phyloP scores from a whole-genome alignment of 2,329 filamentous ascomycete species.

The Ceratocystis diversiconidia region DNA sequence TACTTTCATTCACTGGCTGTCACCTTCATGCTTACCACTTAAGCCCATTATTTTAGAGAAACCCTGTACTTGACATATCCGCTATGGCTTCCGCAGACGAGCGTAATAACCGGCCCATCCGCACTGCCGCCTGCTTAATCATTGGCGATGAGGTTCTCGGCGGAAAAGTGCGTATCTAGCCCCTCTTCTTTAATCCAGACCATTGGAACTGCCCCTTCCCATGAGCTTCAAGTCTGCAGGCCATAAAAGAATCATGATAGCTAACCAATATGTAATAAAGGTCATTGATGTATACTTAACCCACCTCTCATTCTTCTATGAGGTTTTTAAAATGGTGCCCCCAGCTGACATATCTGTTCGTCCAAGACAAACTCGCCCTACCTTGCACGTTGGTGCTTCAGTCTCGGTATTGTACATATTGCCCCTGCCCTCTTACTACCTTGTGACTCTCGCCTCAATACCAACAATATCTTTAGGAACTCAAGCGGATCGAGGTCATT shows the following conservation, averaged over 20 bases:
- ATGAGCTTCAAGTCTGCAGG: background rate
- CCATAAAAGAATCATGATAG: background rate
- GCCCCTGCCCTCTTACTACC: background rate
- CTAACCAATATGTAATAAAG: slow-evolving; percentile 6
- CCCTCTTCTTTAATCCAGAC: background rate
- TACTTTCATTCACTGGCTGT: background rate
- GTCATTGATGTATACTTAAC: slow-evolving; percentile 16
- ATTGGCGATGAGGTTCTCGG: slow-evolving; percentile 96
- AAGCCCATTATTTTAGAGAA: background rate
- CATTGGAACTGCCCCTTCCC: background rate
- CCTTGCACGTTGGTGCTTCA: slow-evolving; percentile 51
- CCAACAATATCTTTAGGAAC: slow-evolving; percentile 30
- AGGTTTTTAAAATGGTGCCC: background rate
- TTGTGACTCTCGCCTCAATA: background rate
- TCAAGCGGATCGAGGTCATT: slow-evolving; percentile 86
- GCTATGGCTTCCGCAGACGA: slow-evolving; percentile 36
- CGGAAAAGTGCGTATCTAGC: slow-evolving; percentile 54
- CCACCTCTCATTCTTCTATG: background rate
- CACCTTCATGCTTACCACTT: background rate
- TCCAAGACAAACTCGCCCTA: slow-evolving; percentile 39
- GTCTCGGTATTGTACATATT: slow-evolving; percentile 40
- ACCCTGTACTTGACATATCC: slow-evolving; percentile 13
- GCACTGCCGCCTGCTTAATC: slow-evolving; percentile 82
- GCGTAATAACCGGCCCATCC: slow-evolving; percentile 53
- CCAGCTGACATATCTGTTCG: background rate